Base-by-base conservation (phyloP, 2,329 filamentous ascomycete genomes). In the Pyricularia grisea region DNA sequence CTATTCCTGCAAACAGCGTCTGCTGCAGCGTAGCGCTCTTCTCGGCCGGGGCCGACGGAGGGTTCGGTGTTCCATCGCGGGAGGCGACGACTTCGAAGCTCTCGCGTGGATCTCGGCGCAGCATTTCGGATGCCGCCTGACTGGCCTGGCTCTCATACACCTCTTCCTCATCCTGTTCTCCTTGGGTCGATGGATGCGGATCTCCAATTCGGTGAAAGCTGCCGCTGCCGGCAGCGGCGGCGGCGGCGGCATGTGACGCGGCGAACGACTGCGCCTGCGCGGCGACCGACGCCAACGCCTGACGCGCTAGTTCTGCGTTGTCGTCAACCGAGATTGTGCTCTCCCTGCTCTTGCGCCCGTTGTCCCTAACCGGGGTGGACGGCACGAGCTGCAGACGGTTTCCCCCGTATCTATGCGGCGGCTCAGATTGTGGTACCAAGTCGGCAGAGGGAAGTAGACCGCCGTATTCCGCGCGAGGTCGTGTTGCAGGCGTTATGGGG, bases 281-380 rank as follows among this genome's bases (percentile, higher is more conserved):
- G 1, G 84, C 85, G 12, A 86, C 84, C 0, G 82, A 83, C 71
- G 84, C 80, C 17, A 87, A 74, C 0, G 85, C 85, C 70, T 86
- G 83, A 4, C 85, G 81, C 0, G 84, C 84, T 28, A 87, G 79
- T 73, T 87, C 85, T 73, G 84, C 87, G 67, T 84, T 86, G 70
- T 88, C 85, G 63, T 85, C 85, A 25, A 87, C 90, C 0, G 92
- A 95, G 66, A 95, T 93, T 1, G 92, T 96, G 80, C 92, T 94
- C 77, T 96, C 93, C 70, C 92, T 88, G 77, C 92, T 93, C 78
- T 89, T 88, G 68, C 87, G 87, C 55, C 86, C 83, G 2, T 66
- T 81, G 81, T 25, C 81, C 80, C 50, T 76, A 9, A 73, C 77
- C 1, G 84, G 82, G 0, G 83, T 84, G n/a, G 80, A 81, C 6